These are phyloP conservation scores for Populus hybrid DNA, from an alignment of 441 rosid species.

Conservation along the genomic window DNA sequence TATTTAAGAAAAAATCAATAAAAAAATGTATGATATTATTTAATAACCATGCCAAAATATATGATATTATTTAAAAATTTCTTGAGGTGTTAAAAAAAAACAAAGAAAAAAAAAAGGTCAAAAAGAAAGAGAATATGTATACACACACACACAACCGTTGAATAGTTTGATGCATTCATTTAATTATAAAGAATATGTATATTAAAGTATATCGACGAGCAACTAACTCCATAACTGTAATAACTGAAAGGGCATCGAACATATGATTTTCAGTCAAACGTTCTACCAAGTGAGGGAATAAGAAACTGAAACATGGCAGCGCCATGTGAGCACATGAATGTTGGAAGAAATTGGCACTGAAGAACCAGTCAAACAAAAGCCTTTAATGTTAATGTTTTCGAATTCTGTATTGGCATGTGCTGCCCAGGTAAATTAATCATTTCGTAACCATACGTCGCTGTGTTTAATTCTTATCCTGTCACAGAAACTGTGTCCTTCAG, in stretches of 20 bases:
- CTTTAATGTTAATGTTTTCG: conserved; percentile 2
- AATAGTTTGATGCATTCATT: neutral
- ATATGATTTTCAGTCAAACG: conserved; percentile 16
- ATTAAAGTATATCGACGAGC: conserved; percentile 11
- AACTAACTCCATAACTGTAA: conserved; percentile 59
- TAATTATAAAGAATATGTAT: too few species aligned
- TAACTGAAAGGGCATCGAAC: conserved; percentile 42
- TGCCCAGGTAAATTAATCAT: neutral
- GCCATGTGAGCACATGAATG: conserved; percentile 63
- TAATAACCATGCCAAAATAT: too few species aligned
- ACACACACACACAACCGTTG: neutral
- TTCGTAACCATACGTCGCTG: neutral
- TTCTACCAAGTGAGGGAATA: conserved; percentile 15
- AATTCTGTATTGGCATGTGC: conserved; percentile 20
- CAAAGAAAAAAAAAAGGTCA: too few species aligned
- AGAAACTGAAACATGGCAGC: conserved; percentile 36
- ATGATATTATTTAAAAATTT: too few species aligned
- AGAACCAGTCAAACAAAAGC: conserved; percentile 15
- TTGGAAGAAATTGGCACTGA: conserved; percentile 1
- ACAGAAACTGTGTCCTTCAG: neutral
- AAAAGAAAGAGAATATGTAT: too few species aligned
- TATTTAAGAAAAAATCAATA: too few species aligned
- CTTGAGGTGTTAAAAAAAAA: too few species aligned
- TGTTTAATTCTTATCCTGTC: neutral
- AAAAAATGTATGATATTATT: too few species aligned